These are phyloP conservation scores for Xylaria sp. DNA, from an alignment of 2,329 filamentous ascomycete species.

Conservation along the genomic window DNA sequence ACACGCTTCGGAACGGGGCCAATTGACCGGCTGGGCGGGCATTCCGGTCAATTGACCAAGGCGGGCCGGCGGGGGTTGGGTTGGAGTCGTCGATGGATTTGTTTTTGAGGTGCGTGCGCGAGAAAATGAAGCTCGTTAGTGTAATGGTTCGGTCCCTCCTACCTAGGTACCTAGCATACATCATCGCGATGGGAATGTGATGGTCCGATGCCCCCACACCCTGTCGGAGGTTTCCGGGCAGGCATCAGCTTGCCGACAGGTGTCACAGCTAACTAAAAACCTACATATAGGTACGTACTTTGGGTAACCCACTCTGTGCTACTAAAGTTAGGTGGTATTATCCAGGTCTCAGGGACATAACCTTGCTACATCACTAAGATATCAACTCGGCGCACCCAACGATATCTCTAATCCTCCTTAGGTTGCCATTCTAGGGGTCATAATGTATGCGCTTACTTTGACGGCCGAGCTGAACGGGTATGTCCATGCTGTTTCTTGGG, in stretches of 20 bases:
- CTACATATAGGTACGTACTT: background rate
- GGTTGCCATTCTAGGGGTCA: conserved; percentile 33
- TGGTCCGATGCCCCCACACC: conserved; percentile 19
- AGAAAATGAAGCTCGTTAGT: background rate
- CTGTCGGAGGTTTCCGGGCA: background rate
- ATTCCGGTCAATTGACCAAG: conserved; percentile 35
- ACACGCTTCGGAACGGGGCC: conserved; percentile 19
- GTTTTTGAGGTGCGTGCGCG: background rate
- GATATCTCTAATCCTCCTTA: background rate
- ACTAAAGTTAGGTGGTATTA: background rate
- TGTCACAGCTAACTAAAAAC: conserved; percentile 1
- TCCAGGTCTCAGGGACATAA: no score
- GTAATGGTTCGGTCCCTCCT: background rate
- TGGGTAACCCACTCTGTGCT: background rate
- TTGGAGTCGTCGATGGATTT: background rate
- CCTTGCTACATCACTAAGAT: no score
- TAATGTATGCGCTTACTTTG: conserved; percentile 73
- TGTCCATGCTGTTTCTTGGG: conserved; percentile 36
- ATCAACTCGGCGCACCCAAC: no score
- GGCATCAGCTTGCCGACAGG: background rate
- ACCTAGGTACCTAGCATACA: background rate
- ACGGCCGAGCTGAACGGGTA: conserved; percentile 78
- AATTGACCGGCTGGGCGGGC: conserved; percentile 23
- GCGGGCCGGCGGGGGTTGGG: background rate
- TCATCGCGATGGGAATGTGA: background rate